phyloP scores from a whole-genome alignment of 176 grass and related monocot species.

The Oryza longistaminata region DNA sequence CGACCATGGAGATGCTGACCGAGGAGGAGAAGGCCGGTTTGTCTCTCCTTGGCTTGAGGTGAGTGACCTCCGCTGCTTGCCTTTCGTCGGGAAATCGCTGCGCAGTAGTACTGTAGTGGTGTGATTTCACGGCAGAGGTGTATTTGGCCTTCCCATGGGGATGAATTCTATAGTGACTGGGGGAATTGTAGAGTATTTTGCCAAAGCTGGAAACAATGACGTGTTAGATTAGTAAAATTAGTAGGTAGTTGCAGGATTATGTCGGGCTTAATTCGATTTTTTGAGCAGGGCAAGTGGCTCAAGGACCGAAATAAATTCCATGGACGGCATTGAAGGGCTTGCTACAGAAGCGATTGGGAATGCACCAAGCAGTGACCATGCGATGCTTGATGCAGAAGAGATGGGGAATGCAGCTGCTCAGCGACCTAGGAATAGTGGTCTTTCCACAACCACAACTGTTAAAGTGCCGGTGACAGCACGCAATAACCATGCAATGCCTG shows the following conservation, averaged over 20 bases:
- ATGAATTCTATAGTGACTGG: neutral
- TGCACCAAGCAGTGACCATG: constrained; percentile 16
- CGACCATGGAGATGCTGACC: constrained; percentile 12
- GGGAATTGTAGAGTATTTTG: neutral
- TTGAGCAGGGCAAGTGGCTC: constrained; percentile 33
- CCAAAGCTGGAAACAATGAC: neutral
- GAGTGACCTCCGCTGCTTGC: constrained; percentile 17
- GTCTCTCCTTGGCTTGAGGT: constrained; percentile 41
- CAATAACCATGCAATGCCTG: neutral
- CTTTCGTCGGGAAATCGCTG: constrained; percentile 13
- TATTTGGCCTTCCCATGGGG: neutral
- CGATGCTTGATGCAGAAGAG: constrained; percentile 30
- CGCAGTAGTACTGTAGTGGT: neutral
- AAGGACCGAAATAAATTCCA: neutral
- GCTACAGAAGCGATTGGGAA: constrained; percentile 24
- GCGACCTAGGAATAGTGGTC: neutral
- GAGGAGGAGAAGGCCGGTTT: constrained; percentile 38
- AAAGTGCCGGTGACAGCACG: neutral
- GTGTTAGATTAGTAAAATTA: constrained; percentile 8
- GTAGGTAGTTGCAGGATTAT: neutral
- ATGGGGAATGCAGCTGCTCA: neutral
- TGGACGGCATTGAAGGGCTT: constrained; percentile 34
- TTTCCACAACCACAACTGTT: constrained; percentile 1
- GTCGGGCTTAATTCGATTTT: neutral
- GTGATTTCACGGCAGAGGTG: constrained; percentile 31